Evolutionary conservation across 202 grass and related monocot species (phyloP), one percentile per base, ranked within the genome.

Genomic region (Saccharum hybrid): DNA sequence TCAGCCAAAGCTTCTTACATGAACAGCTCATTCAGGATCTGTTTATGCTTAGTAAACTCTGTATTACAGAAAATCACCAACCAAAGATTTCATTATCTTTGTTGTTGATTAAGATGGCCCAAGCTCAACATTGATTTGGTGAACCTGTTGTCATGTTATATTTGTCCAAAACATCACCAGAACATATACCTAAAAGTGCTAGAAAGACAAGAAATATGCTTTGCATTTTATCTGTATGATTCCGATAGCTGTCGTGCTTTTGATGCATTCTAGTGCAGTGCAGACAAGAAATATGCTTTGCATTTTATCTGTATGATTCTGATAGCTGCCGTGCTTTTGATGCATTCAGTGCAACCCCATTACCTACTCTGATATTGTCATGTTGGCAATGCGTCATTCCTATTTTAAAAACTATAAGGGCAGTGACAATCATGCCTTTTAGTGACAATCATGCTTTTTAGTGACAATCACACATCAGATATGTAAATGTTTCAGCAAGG

Each of bases 31-130:
- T 48, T 41, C 8, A 71, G 76, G 15, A 42, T 75, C 54, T 61
- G 7, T 26, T 52, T 65, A 10, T 49, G 28, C 42, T 72, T 33
- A 43, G 26, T 39, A 71, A 31, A 81, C 36, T 43, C n/a, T 71
- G 66, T n/a, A 46, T 43, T 41, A 6, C 75, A 26, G 34, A 52
- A 63, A 81, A 60, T 2, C 2, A 34, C 16, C 38, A 68, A 13
- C 2, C 18, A 37, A 26, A 42, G 49, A 63, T 21, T 8, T 64
- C 22, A 30, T 67, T 38, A 56, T 67, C n/a, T 41, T 54, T 67
- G 15, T 66, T 56, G 16, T 30, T 66, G 31, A 74, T 68, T 76
- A 46, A 80, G 61, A 75, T 74, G 9, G 37, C 80, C 43, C 19
- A 81, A 68, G 37, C 46, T 49, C 46, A 49, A 49, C 18, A 13